These are phyloP conservation scores for Yamadazyma songkhlaensis DNA, from an alignment of 1,139 yeast genomes.

Conservation along the genomic window DNA sequence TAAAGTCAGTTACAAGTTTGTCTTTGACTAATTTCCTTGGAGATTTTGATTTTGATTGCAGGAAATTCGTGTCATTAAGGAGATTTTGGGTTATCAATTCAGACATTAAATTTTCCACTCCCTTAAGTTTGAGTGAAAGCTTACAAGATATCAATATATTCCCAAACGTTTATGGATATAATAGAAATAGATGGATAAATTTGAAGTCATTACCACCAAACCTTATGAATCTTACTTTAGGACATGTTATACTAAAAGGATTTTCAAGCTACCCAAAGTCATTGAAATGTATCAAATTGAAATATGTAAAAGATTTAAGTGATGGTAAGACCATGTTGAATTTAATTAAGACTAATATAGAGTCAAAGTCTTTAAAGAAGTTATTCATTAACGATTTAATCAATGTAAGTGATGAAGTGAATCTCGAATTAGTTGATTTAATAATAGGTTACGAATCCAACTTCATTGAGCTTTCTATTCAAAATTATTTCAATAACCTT, in stretches of 20 bases:
- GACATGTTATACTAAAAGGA: slow-evolving; percentile 15
- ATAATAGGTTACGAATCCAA: slow-evolving; percentile 1
- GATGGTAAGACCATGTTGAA: slow-evolving; percentile 11
- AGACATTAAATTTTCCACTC: slow-evolving; percentile 13
- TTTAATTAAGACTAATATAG: slow-evolving; percentile 8
- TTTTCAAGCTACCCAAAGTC: slow-evolving; percentile 12
- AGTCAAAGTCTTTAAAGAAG: slow-evolving; percentile 4
- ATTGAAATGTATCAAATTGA: slow-evolving; percentile 11
- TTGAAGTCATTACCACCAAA: slow-evolving; percentile 15
- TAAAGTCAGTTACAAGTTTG: slow-evolving; percentile 9
- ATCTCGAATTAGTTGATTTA: not conserved
- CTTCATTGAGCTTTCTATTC: slow-evolving; percentile 3
- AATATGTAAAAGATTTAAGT: slow-evolving; percentile 16
- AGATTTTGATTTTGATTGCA: slow-evolving; percentile 14
- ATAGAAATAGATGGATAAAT: slow-evolving; percentile 10
- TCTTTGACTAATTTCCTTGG: slow-evolving; percentile 15
- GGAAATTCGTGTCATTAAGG: slow-evolving; percentile 12
- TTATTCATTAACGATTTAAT: slow-evolving; percentile 6
- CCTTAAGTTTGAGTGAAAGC: slow-evolving; percentile 4
- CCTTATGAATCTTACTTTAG: slow-evolving; percentile 14
- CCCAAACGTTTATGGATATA: slow-evolving; percentile 18
- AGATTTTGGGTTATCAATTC: slow-evolving; percentile 20
- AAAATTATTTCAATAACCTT: not conserved
- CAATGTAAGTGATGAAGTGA: not conserved
- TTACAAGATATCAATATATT: slow-evolving; percentile 10